These are phyloP conservation scores for Colletotrichum gloeosporioides DNA, from an alignment of 2,329 filamentous ascomycete species.

Conservation along the genomic window DNA sequence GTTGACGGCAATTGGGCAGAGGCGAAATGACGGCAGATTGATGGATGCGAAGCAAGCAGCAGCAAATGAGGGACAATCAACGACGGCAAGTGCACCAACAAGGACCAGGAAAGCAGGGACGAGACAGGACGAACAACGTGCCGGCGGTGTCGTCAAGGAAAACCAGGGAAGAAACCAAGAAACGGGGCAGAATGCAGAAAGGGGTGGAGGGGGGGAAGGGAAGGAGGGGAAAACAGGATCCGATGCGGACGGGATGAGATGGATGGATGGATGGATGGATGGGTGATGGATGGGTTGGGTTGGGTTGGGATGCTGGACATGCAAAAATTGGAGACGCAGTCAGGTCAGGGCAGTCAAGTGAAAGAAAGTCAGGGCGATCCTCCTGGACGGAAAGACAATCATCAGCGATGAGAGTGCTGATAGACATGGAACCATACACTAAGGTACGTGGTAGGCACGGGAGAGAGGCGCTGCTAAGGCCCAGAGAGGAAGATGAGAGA, in stretches of 20 bases:
- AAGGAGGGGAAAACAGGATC: not conserved
- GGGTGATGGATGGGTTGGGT: not conserved
- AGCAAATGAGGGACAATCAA: slow-evolving; percentile 17
- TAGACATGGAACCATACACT: not conserved
- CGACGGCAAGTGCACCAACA: not conserved
- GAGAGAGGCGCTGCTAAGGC: not conserved
- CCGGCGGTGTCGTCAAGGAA: slow-evolving; percentile 18
- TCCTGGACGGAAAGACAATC: not conserved
- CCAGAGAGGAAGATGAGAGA: not conserved
- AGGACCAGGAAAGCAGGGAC: slow-evolving; percentile 10
- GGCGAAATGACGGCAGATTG: slow-evolving; percentile 21
- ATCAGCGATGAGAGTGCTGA: not conserved
- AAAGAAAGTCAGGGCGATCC: not conserved
- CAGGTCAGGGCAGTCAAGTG: not conserved
- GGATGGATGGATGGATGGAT: not conserved
- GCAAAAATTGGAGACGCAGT: not conserved
- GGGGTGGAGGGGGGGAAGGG: not conserved
- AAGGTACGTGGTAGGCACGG: not conserved
- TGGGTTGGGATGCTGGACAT: not conserved
- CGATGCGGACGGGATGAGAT: not conserved
- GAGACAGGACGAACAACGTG: slow-evolving; percentile 20
- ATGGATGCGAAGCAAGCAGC: slow-evolving; percentile 11
- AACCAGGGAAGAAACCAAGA: not conserved
- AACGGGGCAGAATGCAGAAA: not conserved
- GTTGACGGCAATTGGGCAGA: slow-evolving; percentile 11